Evolutionary conservation across 2,329 filamentous ascomycete species (phyloP), one percentile per base, ranked within the genome.

Genomic region (Penicillium sp.): DNA sequence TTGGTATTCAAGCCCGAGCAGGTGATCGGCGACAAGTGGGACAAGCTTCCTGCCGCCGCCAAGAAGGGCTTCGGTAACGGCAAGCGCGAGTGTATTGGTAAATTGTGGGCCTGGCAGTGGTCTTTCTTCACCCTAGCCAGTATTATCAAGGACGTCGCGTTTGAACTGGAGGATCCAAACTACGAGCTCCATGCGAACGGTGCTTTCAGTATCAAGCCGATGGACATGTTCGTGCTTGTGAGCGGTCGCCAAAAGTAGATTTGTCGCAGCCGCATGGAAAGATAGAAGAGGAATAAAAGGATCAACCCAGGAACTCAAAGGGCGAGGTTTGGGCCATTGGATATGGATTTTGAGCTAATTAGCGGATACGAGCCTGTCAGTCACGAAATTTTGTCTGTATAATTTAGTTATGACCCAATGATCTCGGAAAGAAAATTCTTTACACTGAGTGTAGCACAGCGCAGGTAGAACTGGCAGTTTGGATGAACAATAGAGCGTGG

Each of bases 61-160:
- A 89, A 85, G 85, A 90, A 90, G 61, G 70, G 90, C 5, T 93
- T 92, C 64, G 90, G 90, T 0, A 89, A 90, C 56, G 90, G 89
- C 3, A 80, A 83, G 59, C 78, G 90, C 48, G 84, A 78, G 1
- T 93, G 90, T 63, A 91, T 91, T 55, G 90, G 90, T 1, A 78
- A 87, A 7, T 79, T 82, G 0, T 92, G 91, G 71, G 89, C 90
- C 1, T 89, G 86, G 86, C 88, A 92, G 68, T 90, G 92, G 75
- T 81, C 83, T 1, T 69, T 89, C 13, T 74, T 90, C 7, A 81
- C 82, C 7, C 76, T 87, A 60, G 83, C 86, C 0, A 80, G 86
- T 60, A 72, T 91, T 7, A 76, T 92, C 55, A 87, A 90, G 65
- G 89, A 88, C 13, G 44, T 54, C 8, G 82, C 90, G 60, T 84